These are phyloP conservation scores for Simmondsia chinensis DNA, from an alignment of 148 eudicot species.

Conservation along the genomic window DNA sequence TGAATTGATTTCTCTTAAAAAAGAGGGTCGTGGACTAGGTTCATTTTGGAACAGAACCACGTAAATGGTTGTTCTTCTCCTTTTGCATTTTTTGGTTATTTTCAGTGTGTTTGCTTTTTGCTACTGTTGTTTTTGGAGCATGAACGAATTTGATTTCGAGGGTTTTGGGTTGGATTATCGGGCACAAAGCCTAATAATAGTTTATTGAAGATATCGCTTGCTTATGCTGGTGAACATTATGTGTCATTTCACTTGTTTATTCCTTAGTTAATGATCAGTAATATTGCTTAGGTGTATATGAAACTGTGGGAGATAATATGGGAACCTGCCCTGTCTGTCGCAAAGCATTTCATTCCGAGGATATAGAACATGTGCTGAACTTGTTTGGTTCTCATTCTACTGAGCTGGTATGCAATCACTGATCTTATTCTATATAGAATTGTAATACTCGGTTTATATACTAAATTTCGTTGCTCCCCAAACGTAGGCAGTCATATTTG, in stretches of 20 bases:
- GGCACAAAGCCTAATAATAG: too few relatives aligned
- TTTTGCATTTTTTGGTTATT: too few relatives aligned
- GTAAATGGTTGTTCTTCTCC: too few relatives aligned
- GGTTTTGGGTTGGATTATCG: neutral
- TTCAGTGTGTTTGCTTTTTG: too few relatives aligned
- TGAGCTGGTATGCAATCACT: constrained; percentile 32
- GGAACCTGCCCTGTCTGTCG: constrained; percentile 91
- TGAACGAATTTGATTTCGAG: neutral
- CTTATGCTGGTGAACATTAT: constrained; percentile 1
- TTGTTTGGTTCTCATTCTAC: constrained; percentile 40
- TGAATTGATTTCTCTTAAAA: too few relatives aligned
- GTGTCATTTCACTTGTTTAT: neutral
- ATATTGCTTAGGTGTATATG: constrained; percentile 21
- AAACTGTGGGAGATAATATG: constrained; percentile 29
- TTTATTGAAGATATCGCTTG: too few relatives aligned
- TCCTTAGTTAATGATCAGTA: constrained; percentile 2
- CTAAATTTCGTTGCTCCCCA: too few relatives aligned
- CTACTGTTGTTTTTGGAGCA: neutral
- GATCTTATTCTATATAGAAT: too few relatives aligned
- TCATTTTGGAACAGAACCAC: too few relatives aligned
- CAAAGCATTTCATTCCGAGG: constrained; percentile 66
- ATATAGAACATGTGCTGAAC: constrained; percentile 84
- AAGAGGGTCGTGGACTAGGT: too few relatives aligned
- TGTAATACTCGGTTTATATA: too few relatives aligned
- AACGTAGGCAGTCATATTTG: too few relatives aligned